phyloP scores from a whole-genome alignment of 2,329 filamentous ascomycete species.

The Aureobasidium sp. region DNA sequence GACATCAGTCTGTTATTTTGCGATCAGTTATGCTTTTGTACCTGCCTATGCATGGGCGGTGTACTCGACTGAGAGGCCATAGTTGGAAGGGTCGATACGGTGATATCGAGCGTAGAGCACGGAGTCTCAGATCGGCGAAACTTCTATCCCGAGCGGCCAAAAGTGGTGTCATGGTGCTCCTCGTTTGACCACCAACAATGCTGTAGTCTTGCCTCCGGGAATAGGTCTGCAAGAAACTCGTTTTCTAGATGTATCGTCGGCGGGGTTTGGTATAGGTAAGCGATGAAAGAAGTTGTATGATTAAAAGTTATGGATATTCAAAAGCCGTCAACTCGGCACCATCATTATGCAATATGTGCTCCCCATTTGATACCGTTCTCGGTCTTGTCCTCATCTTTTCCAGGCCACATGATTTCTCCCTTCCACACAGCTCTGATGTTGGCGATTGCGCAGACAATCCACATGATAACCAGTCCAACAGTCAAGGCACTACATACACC shows the following conservation, averaged over 20 bases:
- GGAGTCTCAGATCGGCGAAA: background rate
- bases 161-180: background rate
- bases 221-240: too few relatives aligned
- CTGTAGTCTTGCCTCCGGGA: background rate
- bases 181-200: background rate
- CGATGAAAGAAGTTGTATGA: background rate
- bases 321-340: background rate
- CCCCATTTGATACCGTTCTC: constrained; percentile 20
- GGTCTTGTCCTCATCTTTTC: constrained; percentile 49
- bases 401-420: constrained; percentile 49
- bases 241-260: too few relatives aligned
- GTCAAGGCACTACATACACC: constrained; percentile 50
- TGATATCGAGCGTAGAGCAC: background rate
- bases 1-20: background rate
- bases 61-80: too few relatives aligned
- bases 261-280: too few relatives aligned
- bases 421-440: constrained; percentile 43
- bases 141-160: constrained; percentile 1
- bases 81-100: too few relatives aligned
- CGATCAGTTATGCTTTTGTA: too few relatives aligned
- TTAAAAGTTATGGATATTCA: background rate
- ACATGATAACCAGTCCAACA: constrained; percentile 45
- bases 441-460: constrained; percentile 43
- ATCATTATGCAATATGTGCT: background rate
- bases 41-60: too few relatives aligned